These are phyloP conservation scores for Gastrolobium villosum DNA, from an alignment of 306 rosid genomes.

Conservation along the genomic window DNA sequence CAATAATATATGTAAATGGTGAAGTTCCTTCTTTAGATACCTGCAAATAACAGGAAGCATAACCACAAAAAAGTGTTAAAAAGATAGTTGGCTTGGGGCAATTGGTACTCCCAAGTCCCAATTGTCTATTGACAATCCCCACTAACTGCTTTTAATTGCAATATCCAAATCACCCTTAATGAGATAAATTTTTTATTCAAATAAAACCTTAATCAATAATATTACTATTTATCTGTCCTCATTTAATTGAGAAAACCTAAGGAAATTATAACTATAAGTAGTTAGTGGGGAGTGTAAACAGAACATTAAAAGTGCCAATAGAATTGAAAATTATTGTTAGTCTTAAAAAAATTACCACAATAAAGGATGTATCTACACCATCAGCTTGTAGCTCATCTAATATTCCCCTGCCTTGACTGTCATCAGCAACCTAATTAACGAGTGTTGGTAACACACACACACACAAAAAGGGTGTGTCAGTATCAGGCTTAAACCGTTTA, in stretches of 20 bases:
- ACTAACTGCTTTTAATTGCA: constrained; percentile 29
- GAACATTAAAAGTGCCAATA: constrained; percentile 34
- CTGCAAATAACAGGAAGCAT: constrained; percentile 51
- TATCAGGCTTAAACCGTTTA: no score
- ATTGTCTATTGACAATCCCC: constrained; percentile 32
- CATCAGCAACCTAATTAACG: constrained; percentile 70
- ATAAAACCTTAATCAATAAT: background rate
- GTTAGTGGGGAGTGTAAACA: constrained; percentile 38
- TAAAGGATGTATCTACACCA: constrained; percentile 77
- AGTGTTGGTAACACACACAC: constrained; percentile 5
- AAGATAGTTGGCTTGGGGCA: background rate
- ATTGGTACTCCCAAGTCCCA: background rate
- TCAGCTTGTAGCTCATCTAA: constrained; percentile 75
- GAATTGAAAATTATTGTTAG: constrained; percentile 26
- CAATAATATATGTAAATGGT: constrained; percentile 84
- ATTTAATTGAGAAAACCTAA: background rate
- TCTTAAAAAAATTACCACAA: constrained; percentile 57
- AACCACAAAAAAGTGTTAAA: background rate
- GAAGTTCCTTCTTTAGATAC: constrained; percentile 78
- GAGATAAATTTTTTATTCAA: background rate
- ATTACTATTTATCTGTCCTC: constrained; percentile 5
- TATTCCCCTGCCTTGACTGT: constrained; percentile 74
- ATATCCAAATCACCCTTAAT: constrained; percentile 3
- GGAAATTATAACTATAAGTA: constrained; percentile 7
- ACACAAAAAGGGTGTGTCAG: background rate